A percentile compares a stretch with the other conserved stretches of the same genome.
phyloP scores from a whole-genome alignment of 441 rosid genomes.

The Theobroma grandiflorum region DNA sequence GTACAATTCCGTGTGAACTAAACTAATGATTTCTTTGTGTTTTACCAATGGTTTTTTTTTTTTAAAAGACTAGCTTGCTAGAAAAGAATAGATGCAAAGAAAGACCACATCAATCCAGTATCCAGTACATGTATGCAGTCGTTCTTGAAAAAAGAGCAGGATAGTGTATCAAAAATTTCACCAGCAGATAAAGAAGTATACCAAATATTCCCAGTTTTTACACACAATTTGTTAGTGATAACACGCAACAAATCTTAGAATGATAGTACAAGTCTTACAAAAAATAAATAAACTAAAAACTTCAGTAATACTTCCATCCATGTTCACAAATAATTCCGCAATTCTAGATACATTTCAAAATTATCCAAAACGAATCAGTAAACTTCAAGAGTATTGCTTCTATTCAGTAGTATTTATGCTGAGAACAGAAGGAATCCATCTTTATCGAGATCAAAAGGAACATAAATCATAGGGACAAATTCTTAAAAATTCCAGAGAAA shows the following conservation, averaged over 20 bases:
- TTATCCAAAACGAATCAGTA: background rate
- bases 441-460: constrained; percentile 22
- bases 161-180: background rate
- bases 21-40: constrained; percentile 6
- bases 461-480: background rate
- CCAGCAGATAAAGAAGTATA: background rate
- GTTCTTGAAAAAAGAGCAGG: background rate
- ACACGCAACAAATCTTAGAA: background rate
- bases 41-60: background rate
- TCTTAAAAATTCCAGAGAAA: constrained; percentile 6
- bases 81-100: constrained; percentile 4
- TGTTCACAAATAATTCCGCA: constrained; percentile 9
- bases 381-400: background rate
- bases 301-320: background rate
- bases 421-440: constrained; percentile 28
- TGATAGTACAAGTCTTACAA: background rate
- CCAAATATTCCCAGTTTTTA: constrained; percentile 6
- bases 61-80: background rate
- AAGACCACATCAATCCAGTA: background rate
- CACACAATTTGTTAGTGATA: background rate
- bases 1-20: background rate
- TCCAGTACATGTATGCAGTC: background rate
- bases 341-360: background rate
- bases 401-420: background rate
- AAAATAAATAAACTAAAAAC: constrained; percentile 8